Conservation (phyloP, 108 stramenopile genomes). For the Cyclostephanos tholiformis region DNA sequence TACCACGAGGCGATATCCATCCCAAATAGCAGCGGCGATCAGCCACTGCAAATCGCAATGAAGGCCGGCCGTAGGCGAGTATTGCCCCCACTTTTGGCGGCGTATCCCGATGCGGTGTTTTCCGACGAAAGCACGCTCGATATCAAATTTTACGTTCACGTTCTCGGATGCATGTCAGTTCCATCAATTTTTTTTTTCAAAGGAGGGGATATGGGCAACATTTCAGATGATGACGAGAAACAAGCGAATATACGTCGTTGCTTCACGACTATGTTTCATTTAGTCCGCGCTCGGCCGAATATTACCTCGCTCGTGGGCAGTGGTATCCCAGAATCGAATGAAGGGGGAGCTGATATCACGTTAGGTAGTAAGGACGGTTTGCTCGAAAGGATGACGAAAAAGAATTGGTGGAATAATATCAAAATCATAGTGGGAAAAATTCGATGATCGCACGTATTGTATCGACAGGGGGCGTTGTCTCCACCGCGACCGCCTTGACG, state of each 20-base stretch:
- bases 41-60: conserved; percentile 42
- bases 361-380: background rate
- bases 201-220: background rate
- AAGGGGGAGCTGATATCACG: too few species aligned
- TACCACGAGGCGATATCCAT: conserved; percentile 15
- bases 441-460: too few species aligned
- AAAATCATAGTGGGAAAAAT: background rate
- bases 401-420: background rate
- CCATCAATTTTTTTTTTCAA: background rate
- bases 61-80: conserved; percentile 17
- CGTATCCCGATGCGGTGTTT: conserved; percentile 31
- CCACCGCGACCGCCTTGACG: too few species aligned
- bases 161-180: conserved; percentile 21
- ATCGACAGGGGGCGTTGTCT: too few species aligned
- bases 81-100: conserved; percentile 6
- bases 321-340: background rate
- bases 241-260: background rate
- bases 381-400: background rate
- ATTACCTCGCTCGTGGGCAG: background rate
- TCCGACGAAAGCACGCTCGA: conserved; percentile 21
- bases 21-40: conserved; percentile 9
- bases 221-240: background rate
- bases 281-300: conserved; percentile 23
- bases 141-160: conserved; percentile 26
- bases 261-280: conserved; percentile 15